Percentiles rank a stretch among this genome's conserved stretches.
These are phyloP conservation scores for Fragaria iinumae DNA, from an alignment of 306 rosid genomes.

Conservation along the genomic window DNA sequence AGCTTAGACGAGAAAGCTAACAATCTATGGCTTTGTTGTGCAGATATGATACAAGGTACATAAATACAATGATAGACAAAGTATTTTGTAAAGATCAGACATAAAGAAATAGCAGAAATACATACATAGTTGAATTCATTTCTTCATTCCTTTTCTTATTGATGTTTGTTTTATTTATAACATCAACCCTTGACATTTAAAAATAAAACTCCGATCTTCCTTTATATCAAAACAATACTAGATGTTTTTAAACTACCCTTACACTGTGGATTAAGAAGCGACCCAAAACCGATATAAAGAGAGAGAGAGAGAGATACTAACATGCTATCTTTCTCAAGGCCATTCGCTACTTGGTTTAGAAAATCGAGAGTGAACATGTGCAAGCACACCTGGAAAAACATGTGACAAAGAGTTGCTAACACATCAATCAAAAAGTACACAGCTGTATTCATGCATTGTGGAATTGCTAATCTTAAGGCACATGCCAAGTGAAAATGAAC, in stretches of 20 bases:
- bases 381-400: conserved; percentile 81
- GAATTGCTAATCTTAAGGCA: background rate
- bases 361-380: conserved; percentile 97
- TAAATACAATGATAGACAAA: background rate
- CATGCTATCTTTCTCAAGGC: conserved; percentile 98
- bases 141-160: background rate
- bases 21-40: background rate
- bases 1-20: background rate
- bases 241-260: background rate
- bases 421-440: background rate
- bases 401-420: conserved; percentile 18
- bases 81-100: background rate
- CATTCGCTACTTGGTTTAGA: conserved; percentile 95
- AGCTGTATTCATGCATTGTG: background rate
- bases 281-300: background rate
- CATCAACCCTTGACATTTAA: background rate
- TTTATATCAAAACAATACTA: background rate
- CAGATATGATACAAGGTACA: background rate
- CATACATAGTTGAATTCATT: background rate
- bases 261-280: background rate
- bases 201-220: background rate
- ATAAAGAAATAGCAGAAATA: background rate
- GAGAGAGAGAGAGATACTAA: conserved; percentile 35
- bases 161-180: background rate
- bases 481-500: conserved; percentile 15